phyloP scores from a whole-genome alignment of 345 rosid genomes.

The Litchi chinensis region DNA sequence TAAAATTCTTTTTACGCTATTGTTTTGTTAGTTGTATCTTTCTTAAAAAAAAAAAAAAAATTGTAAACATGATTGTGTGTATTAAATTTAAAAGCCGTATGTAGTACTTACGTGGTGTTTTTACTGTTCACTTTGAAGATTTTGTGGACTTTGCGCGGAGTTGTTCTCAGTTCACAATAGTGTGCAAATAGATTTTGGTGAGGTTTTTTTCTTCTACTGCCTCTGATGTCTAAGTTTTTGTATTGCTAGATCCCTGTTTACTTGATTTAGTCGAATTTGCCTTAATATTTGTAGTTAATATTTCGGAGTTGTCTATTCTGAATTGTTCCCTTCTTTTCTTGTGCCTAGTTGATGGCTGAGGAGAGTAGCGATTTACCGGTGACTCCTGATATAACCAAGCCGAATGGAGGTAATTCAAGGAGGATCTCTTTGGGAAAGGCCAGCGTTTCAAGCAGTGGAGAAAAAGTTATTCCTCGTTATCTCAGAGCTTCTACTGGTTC shows the following conservation, averaged over 20 bases:
- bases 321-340: slow-evolving; percentile 4
- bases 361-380: slow-evolving; percentile 30
- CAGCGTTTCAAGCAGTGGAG: slow-evolving; percentile 36
- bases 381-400: slow-evolving; percentile 34
- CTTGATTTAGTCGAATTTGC: slow-evolving; percentile 1
- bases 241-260: not conserved
- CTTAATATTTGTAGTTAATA: not conserved
- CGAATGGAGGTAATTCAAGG: slow-evolving; percentile 38
- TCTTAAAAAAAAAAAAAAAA: no score
- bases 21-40: no score
- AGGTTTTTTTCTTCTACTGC: not conserved
- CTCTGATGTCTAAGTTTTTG: not conserved
- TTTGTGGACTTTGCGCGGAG: not conserved
- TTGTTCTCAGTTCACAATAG: not conserved
- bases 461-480: slow-evolving; percentile 56
- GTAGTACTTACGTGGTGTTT: not conserved
- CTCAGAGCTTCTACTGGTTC: slow-evolving; percentile 78
- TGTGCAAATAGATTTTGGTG: slow-evolving; percentile 2
- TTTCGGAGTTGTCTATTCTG: not conserved
- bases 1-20: not conserved
- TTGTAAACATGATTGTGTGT: not conserved
- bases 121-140: slow-evolving; percentile 6
- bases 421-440: slow-evolving; percentile 47
- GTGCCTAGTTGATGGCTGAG: slow-evolving; percentile 48
- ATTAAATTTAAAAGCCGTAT: not conserved